Evolutionary conservation across 2,329 filamentous ascomycete genomes (phyloP).

Genomic region (Aspergillus costaricaensis): DNA sequence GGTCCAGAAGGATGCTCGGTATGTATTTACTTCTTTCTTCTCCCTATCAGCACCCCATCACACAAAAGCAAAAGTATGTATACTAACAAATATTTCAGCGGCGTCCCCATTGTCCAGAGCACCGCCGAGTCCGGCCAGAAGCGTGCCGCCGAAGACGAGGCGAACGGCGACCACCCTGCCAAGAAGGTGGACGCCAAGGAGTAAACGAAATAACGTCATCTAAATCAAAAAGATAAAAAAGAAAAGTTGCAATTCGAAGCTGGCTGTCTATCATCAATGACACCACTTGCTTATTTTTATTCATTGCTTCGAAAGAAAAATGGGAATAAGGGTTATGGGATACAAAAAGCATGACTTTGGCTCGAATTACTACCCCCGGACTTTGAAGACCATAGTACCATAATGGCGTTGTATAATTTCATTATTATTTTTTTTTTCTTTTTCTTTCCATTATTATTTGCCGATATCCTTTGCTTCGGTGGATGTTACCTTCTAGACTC

Average conservation of each 20-base stretch:
- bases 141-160: constrained; percentile 41
- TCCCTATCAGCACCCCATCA: not conserved
- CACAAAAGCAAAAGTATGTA: not conserved
- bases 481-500: not conserved
- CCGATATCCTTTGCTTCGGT: not conserved
- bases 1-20: constrained; percentile 47
- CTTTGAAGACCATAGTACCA: constrained; percentile 8
- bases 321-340: not conserved
- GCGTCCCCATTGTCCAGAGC: constrained; percentile 48
- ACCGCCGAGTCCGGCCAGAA: constrained; percentile 45
- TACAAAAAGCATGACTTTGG: constrained; percentile 21
- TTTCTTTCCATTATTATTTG: not conserved
- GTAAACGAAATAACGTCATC: constrained; percentile 24
- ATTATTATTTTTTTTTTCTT: constrained; percentile 8
- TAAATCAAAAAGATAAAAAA: not conserved
- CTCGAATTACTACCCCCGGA: constrained; percentile 3
- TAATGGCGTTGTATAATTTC: constrained; percentile 16
- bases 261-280: not conserved
- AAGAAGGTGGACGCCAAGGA: constrained; percentile 54
- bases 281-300: constrained; percentile 16
- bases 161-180: constrained; percentile 41
- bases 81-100: constrained; percentile 30
- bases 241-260: not conserved
- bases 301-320: constrained; percentile 15
- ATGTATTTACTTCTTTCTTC: constrained; percentile 13